A percentile compares a stretch with the other conserved stretches of the same genome.
These are phyloP conservation scores for Sapria himalayana DNA, from an alignment of 345 rosid species.

Conservation along the genomic window DNA sequence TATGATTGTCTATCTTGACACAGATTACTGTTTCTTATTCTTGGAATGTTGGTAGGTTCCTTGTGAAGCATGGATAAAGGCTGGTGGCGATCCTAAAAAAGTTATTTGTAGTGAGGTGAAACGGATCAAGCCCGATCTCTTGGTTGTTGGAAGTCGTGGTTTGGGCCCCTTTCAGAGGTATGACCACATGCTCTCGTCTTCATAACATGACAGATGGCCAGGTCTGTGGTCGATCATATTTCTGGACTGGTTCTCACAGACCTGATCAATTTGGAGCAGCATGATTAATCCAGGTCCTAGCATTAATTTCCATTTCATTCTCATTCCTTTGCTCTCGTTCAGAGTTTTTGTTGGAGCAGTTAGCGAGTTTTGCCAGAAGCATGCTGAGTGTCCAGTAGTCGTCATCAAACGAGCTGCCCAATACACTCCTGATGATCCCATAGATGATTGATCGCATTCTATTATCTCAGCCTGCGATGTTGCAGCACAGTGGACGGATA, in stretches of 20 bases:
- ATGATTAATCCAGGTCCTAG: no score
- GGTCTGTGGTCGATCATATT: no score
- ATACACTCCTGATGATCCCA: constrained; percentile 83
- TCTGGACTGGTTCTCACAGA: no score
- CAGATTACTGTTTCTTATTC: background rate
- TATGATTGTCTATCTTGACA: no score
- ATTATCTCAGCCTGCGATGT: background rate
- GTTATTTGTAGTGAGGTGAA: constrained; percentile 78
- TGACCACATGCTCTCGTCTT: no score
- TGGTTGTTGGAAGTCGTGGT: constrained; percentile 81
- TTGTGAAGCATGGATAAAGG: constrained; percentile 82
- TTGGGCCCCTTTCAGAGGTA: constrained; percentile 93
- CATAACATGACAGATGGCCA: no score
- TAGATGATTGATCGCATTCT: constrained; percentile 37
- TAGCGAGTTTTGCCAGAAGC: constrained; percentile 89
- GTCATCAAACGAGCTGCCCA: constrained; percentile 65
- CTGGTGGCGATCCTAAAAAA: constrained; percentile 80
- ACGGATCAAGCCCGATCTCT: constrained; percentile 58
- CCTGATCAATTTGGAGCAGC: no score
- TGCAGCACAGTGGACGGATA: no score
- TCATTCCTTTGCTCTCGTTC: constrained; percentile 9
- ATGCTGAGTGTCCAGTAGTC: constrained; percentile 83
- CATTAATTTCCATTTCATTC: no score
- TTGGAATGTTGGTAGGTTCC: constrained; percentile 26
- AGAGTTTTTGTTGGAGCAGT: constrained; percentile 95